Base-by-base conservation (phyloP, 495 filamentous ascomycete species). In the Annulohypoxylon stygium region DNA sequence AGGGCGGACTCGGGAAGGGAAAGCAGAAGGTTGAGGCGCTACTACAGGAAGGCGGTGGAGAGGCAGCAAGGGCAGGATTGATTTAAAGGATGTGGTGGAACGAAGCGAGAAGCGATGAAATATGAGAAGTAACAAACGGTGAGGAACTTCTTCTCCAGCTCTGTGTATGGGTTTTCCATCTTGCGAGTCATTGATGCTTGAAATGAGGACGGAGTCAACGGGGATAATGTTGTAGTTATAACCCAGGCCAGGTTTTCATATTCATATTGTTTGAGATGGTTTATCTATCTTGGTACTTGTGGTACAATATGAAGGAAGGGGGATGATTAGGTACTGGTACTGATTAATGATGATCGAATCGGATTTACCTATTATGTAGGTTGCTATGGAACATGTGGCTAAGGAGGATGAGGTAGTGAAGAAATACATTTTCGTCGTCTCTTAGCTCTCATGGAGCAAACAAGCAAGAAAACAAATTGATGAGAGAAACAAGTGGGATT, bases 1-100 rank as follows among this genome's bases (percentile, higher is more conserved):
- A 97, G 80, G 88, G 91, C 6, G 90, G 90, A 6, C 88, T 95
- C 64, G 93, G 92, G 16, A 90, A 90, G 82, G 92, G 93, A 71
- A 95, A 93, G 81, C 89, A 89, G 74, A 91, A 90, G 84, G 87
- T 91, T 75, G 90, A 92, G 76, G 86, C 87, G 23, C 81, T 89
- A 4, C 74, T 95, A 33, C 88, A 91, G 67, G 89, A 89, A 66
- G 93, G 92, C 14, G 94, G 88, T 30, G 93, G 93, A 25, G 94
- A 97, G 82, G 93, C 90, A 43, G 94, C 94, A 6, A 87, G 94
- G 70, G 94, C 92, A 14, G 85, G 86, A 1, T 70, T 88, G 55
- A 81, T 84, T 11, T 11, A 16, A 3, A 12, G 25, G 25, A 0
- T 25, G 3, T 25, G 18, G 33, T 30, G 39, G 2, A 11, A 36